Percentiles rank a stretch among this genome's conserved stretches.
These are phyloP conservation scores for Fusarium sp. DNA, from an alignment of 2,329 filamentous ascomycete species.

Conservation along the genomic window DNA sequence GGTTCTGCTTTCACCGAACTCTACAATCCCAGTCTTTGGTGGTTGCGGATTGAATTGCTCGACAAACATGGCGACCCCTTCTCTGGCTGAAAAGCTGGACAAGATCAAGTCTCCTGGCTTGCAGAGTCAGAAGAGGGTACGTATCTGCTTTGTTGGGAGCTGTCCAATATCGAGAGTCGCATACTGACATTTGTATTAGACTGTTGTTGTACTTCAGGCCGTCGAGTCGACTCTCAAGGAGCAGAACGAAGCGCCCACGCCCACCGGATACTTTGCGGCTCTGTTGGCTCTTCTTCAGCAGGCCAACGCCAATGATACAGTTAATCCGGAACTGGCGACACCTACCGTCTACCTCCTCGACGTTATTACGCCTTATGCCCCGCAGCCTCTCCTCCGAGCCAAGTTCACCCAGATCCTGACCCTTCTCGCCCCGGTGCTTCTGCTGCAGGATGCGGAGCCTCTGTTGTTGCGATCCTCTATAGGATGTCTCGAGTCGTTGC, in stretches of 20 bases:
- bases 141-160: slow-evolving; percentile 31
- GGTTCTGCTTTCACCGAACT: slow-evolving; percentile 43
- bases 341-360: slow-evolving; percentile 97
- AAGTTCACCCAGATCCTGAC: slow-evolving; percentile 96
- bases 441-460: slow-evolving; percentile 84
- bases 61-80: slow-evolving; percentile 59
- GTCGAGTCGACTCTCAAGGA: slow-evolving; percentile 93
- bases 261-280: slow-evolving; percentile 96
- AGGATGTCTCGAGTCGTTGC: slow-evolving; percentile 91
- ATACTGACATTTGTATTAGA: slow-evolving; percentile 60
- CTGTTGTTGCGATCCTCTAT: slow-evolving; percentile 88
- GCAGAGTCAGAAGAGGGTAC: slow-evolving; percentile 92
- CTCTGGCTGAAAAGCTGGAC: slow-evolving; percentile 88
- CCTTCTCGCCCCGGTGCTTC: slow-evolving; percentile 85
- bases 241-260: slow-evolving; percentile 83
- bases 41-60: slow-evolving; percentile 45
- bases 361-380: slow-evolving; percentile 85
- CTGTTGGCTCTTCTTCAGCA: slow-evolving; percentile 88
- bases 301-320: slow-evolving; percentile 74
- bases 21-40: slow-evolving; percentile 35
- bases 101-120: slow-evolving; percentile 98
- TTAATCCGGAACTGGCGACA: slow-evolving; percentile 85
- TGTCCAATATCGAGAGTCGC: slow-evolving; percentile 15
- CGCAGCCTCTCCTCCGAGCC: slow-evolving; percentile 86
- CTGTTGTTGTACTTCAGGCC: slow-evolving; percentile 86